Base-by-base conservation (phyloP, 2,329 filamentous ascomycete species). In the Xylaria multiplex region DNA sequence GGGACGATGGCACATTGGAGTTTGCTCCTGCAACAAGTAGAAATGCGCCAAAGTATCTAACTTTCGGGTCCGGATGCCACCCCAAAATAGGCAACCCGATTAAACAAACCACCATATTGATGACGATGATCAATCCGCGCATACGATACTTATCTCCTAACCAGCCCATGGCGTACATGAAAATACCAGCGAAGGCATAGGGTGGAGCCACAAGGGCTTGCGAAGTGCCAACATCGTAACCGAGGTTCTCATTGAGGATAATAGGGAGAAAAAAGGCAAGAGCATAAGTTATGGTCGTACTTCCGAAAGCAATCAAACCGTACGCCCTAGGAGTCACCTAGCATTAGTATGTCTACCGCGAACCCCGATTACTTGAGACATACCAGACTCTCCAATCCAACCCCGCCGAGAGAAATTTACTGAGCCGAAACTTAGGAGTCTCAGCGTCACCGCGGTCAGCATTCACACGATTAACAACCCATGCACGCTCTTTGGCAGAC, bases 201-300 rank as follows among this genome's bases (percentile, higher is more conserved):
- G 90, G 90, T 0, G 90, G 90, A 0, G 92, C 90, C 3, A 90
- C 84, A 4, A 94, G 86, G 74, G 90, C 92, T 77, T 93, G 91
- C 0, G 90, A 82, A 55, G 81, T 81, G 7, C 83, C 89, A 5
- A 90, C 81, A 53, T 78, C 81, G 81, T 92, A 94, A 14, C 86
- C 85, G 82, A 94, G 86, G 76, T 81, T 84, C 42, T 72, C 72
- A 56, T 81, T 78, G 14, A 96, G 86, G 71, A 96, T 92, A 73
- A 94, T 87, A 6, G 92, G 92, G 3, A 94, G 79, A 75, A 94
- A 95, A 77, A 91, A 95, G 2, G 91, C 90, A 8, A 96, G 85
- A 0, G 91, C 88, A 76, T 96, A 96, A 1, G 85, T 85, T 57
- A 92, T 86, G 11, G 91, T 91, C 0, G 91, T 93, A 1, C 87